Base-by-base conservation (phyloP, 257 asterid species). In the Ophiorrhiza pumila region DNA sequence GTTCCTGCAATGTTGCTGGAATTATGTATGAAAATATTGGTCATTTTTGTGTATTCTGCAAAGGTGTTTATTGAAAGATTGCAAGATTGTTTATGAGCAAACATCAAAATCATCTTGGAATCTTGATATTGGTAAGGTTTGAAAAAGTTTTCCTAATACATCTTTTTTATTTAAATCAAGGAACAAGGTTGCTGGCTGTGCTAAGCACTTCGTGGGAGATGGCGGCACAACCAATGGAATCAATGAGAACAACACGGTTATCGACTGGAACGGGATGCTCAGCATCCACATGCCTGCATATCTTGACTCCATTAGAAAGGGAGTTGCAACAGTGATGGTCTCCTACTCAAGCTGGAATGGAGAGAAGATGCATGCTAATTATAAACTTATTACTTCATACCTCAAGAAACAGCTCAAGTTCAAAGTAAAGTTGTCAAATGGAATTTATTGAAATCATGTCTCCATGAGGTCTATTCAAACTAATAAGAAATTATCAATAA, bases 341-440 rank as follows among this genome's bases (percentile, higher is more conserved):
- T 82, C 85, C 5, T 82, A 82, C 70, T 82, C 85, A 0, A 82
- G 85, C 69, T 78, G 79, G 81, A 82, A 82, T 27, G 85, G 83
- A 14, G 18, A 14, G 69, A 82, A 70, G 77, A 78, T 82, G 85
- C 85, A 82, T 11, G 85, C 85, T 15, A 78, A 82, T 53, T 76
- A 47, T 46, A 68, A 43, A 3, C 80, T 82, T 15, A 32, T 82
- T 35, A 75, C 85, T n/a, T 71, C 78, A 34, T 76, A 68, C 70
- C 83, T 82, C 69, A 82, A 82, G 79, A 68, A 57, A 8, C 74
- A 80, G 65, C 81, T 80, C 68, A 80, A 80, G 72, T 80, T 80
- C 79, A 73, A 78, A 39, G 69, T 64, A 63, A 63, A 35, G 8
- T 18, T 63, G n/a, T n/a, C 31, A 14, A 50, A 50, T 50, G 2